These are phyloP conservation scores for Podila epicladia DNA, from an alignment of 192 early-diverging fungal genomes.

Conservation along the genomic window DNA sequence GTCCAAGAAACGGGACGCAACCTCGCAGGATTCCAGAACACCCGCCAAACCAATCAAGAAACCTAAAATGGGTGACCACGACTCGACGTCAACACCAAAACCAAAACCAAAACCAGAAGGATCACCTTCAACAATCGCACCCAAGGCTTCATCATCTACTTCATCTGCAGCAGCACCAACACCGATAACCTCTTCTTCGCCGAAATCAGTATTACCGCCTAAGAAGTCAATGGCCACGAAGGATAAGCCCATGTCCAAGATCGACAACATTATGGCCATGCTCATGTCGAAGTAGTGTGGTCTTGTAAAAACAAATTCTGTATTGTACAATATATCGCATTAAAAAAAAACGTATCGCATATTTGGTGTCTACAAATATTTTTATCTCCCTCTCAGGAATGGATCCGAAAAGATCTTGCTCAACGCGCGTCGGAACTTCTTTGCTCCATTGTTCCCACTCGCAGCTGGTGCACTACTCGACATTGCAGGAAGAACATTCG, in stretches of 20 bases:
- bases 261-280: slow-evolving; percentile 49
- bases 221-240: slow-evolving; percentile 10
- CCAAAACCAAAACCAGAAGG: not conserved
- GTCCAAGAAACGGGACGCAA: slow-evolving; percentile 2
- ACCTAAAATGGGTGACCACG: not conserved
- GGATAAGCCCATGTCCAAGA: slow-evolving; percentile 18
- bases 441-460: not conserved
- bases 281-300: slow-evolving; percentile 24
- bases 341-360: not conserved
- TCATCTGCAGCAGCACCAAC: not conserved
- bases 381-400: not conserved
- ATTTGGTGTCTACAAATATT: not conserved
- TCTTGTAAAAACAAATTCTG: not conserved
- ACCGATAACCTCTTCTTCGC: not conserved
- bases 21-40: too few species aligned
- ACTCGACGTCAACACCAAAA: not conserved
- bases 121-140: not conserved
- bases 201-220: not conserved
- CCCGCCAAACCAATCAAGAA: too few species aligned
- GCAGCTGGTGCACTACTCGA: not conserved
- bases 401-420: slow-evolving; percentile 30
- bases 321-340: slow-evolving; percentile 1
- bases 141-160: not conserved
- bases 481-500: not conserved
- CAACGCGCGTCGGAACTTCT: slow-evolving; percentile 20